phyloP scores from a whole-genome alignment of 2,329 filamentous ascomycete genomes.

The Pseudogymnoascus sp. region DNA sequence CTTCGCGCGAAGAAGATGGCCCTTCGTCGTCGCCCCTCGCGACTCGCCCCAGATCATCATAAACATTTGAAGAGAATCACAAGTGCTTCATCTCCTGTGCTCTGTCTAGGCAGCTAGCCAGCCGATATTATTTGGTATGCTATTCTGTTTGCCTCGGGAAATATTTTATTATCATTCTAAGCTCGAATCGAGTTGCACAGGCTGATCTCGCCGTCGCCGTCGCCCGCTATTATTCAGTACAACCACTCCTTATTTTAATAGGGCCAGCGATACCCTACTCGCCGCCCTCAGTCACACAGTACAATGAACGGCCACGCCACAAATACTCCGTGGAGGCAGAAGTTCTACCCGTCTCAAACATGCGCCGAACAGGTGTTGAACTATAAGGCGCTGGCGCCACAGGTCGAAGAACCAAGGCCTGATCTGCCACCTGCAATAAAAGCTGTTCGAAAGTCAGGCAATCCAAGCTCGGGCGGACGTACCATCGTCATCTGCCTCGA shows the following conservation, averaged over 20 bases:
- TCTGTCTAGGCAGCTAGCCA: neutral
- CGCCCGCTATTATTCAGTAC: neutral
- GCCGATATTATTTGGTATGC: neutral
- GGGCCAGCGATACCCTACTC: neutral
- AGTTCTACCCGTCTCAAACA: slow-evolving; percentile 15
- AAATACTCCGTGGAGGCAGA: slow-evolving; percentile 12
- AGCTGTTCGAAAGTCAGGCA: slow-evolving; percentile 14
- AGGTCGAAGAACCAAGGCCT: slow-evolving; percentile 9
- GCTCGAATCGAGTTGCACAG: neutral
- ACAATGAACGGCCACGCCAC: slow-evolving; percentile 9
- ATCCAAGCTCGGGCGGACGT: slow-evolving; percentile 8
- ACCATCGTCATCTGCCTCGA: slow-evolving; percentile 34
- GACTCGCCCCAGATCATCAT: neutral
- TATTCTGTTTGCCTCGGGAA: neutral
- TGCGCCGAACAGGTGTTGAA: slow-evolving; percentile 10
- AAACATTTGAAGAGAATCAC: neutral
- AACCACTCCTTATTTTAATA: neutral
- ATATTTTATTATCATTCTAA: neutral
- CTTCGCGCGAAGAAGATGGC: neutral
- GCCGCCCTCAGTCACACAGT: neutral
- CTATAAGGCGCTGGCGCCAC: slow-evolving; percentile 8
- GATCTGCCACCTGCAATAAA: slow-evolving; percentile 14
- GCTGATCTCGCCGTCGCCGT: neutral
- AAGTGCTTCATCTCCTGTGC: neutral
- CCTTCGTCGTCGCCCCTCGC: neutral